A percentile compares a stretch with the other conserved stretches of the same genome.
phyloP scores from a whole-genome alignment of 2,329 filamentous ascomycete genomes.

The Colletotrichum navitas region DNA sequence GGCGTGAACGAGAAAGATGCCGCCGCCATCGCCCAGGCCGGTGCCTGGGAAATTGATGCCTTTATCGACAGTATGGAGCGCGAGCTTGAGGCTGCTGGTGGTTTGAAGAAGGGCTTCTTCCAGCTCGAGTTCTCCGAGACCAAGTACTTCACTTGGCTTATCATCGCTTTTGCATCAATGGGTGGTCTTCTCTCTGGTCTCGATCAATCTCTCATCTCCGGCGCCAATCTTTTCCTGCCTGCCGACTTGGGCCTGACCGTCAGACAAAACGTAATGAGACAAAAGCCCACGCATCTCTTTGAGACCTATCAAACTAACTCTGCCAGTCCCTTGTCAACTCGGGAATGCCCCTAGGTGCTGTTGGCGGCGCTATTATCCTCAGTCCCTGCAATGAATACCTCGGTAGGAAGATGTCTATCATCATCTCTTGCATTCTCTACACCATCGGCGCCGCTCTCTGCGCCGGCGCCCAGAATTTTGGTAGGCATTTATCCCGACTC shows the following conservation, averaged over 20 bases:
- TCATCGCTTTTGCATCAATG: slow-evolving; percentile 81
- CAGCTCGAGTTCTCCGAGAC: slow-evolving; percentile 72
- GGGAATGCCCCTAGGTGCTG: slow-evolving; percentile 78
- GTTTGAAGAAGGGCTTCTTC: slow-evolving; percentile 57
- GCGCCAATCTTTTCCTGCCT: slow-evolving; percentile 77
- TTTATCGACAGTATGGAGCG: slow-evolving; percentile 58
- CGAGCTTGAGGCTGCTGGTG: slow-evolving; percentile 49
- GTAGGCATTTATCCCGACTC: slow-evolving; percentile 46
- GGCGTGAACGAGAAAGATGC: slow-evolving; percentile 47
- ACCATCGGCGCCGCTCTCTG: slow-evolving; percentile 77
- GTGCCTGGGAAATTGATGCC: slow-evolving; percentile 53
- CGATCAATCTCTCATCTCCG: slow-evolving; percentile 79
- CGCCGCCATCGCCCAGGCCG: slow-evolving; percentile 53
- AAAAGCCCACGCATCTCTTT: background rate
- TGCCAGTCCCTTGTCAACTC: slow-evolving; percentile 72
- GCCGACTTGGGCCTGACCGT: slow-evolving; percentile 66
- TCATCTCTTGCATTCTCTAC: slow-evolving; percentile 77
- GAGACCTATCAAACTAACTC: background rate
- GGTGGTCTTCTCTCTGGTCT: slow-evolving; percentile 79
- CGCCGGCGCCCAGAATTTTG: slow-evolving; percentile 76
- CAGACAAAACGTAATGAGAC: slow-evolving; percentile 59
- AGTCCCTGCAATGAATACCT: slow-evolving; percentile 76
- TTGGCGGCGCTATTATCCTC: slow-evolving; percentile 76
- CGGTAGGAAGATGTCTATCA: slow-evolving; percentile 76
- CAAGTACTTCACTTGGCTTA: slow-evolving; percentile 73